A percentile compares a stretch with the other conserved stretches of the same genome.
Evolutionary conservation across 441 rosid species (phyloP).

Genomic region (Erodium trifolium): DNA sequence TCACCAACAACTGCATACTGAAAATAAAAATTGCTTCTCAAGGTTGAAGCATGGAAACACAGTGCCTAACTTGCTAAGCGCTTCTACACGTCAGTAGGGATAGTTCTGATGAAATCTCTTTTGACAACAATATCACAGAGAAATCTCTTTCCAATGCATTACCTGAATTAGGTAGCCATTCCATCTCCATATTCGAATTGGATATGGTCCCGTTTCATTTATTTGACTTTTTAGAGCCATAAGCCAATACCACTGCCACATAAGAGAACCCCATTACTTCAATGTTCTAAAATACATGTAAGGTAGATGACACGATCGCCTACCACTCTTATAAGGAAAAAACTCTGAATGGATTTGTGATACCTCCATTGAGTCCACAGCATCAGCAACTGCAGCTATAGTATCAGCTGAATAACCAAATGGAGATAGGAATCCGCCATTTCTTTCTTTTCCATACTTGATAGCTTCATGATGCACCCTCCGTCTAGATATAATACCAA

Average conservation of each 20-base stretch:
- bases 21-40: slow-evolving; percentile 22
- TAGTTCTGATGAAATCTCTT: neutral
- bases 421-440: slow-evolving; percentile 78
- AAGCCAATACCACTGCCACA: slow-evolving; percentile 77
- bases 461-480: slow-evolving; percentile 64
- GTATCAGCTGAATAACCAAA: slow-evolving; percentile 75
- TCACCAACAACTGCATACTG: slow-evolving; percentile 65
- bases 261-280: slow-evolving; percentile 22
- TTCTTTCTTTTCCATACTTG: slow-evolving; percentile 68
- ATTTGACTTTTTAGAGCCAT: slow-evolving; percentile 47
- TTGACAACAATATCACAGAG: neutral
- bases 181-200: slow-evolving; percentile 75
- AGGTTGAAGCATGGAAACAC: slow-evolving; percentile 8
- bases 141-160: slow-evolving; percentile 11
- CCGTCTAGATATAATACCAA: slow-evolving; percentile 84
- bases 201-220: slow-evolving; percentile 22
- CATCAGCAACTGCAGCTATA: slow-evolving; percentile 57
- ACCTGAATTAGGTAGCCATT: slow-evolving; percentile 83
- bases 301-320: neutral
- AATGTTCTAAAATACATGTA: slow-evolving; percentile 14
- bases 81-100: neutral
- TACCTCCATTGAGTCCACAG: slow-evolving; percentile 87
- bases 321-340: slow-evolving; percentile 15
- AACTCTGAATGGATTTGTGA: neutral
- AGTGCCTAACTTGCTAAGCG: neutral